Base-by-base conservation (phyloP, 2,329 filamentous ascomycete genomes). In the Pestalotiopsis sp. region DNA sequence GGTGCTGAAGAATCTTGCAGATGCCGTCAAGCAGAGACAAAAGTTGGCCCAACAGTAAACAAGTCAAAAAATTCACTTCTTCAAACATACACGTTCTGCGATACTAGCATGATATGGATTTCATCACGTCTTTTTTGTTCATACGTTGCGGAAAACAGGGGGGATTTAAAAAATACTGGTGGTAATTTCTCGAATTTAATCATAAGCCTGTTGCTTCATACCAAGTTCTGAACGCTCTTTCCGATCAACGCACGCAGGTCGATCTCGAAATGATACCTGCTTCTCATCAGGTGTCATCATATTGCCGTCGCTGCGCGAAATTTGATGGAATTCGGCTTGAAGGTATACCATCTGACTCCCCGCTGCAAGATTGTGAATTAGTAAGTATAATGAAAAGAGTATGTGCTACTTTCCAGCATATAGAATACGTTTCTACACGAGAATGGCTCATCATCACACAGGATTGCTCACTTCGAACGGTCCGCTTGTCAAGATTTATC, bases 1-100 rank as follows among this genome's bases (percentile, higher is more conserved):
- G 0, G 92, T 95, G 2, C 89, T 98, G 12, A 91, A 92, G 73
- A 85, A 86, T 65, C 88, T 99, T 59, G 95, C 95, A 20, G 87
- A 90, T 66, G 93, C 94, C 36, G 93, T 98, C 67, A 90, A 91
- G 78, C 88, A 91, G 79, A 88, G 94, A 75, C 88, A 93, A 79
- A 87, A 85, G 69, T 72, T 83, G 4, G 71, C 73, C 68, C 72
- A 67, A 69, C 68, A 68, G 63, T 57, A 58, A 38, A 14, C 57
- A 23, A 59, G 13, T 66, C 2, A 38, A 36, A 25, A 25, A 41
- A 65, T 49, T 49, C 14, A 67, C 25, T 38, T 31, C 69, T 56
- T 67, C 17, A 9, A 36, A 36, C 38, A 23, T 25, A 49, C 27
- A 60, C 41, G 49, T 38, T 56, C 41, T 25, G 31, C 14, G 52